A percentile compares a stretch with the other conserved stretches of the same genome.
Conservation (phyloP, 108 stramenopile genomes). For the Cyclostephanos tholiformis region DNA sequence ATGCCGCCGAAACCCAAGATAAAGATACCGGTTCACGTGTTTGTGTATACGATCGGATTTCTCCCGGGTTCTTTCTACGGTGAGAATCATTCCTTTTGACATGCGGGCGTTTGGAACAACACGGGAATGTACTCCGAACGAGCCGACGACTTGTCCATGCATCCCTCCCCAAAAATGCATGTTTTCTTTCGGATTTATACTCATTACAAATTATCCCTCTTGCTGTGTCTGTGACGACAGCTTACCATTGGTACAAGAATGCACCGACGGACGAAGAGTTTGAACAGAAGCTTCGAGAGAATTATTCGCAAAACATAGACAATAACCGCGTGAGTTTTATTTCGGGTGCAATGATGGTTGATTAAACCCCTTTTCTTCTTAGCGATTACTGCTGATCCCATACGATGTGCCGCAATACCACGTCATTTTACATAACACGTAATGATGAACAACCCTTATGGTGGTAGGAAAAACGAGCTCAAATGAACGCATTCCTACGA, state of each 20-base stretch:
- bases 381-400: background rate
- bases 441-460: background rate
- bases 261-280: constrained; percentile 50
- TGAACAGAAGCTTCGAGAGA: constrained; percentile 42
- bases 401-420: background rate
- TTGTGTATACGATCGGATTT: constrained; percentile 49
- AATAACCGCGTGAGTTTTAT: constrained; percentile 23
- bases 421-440: background rate
- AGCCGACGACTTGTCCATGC: background rate
- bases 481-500: constrained; percentile 42
- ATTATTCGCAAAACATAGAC: constrained; percentile 52
- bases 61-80: constrained; percentile 44
- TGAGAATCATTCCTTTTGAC: constrained; percentile 10
- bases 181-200: background rate
- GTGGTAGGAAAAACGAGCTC: constrained; percentile 30
- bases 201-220: background rate
- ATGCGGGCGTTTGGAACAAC: background rate
- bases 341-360: background rate
- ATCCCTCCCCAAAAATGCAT: background rate
- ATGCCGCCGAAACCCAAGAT: constrained; percentile 49
- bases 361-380: background rate
- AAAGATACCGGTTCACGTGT: constrained; percentile 56
- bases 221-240: constrained; percentile 4
- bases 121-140: background rate
- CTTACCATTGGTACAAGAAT: constrained; percentile 55